A percentile compares a stretch with the other conserved stretches of the same genome.
Evolutionary conservation across 2,329 filamentous ascomycete species (phyloP).

Genomic region (Zalaria obscura): DNA sequence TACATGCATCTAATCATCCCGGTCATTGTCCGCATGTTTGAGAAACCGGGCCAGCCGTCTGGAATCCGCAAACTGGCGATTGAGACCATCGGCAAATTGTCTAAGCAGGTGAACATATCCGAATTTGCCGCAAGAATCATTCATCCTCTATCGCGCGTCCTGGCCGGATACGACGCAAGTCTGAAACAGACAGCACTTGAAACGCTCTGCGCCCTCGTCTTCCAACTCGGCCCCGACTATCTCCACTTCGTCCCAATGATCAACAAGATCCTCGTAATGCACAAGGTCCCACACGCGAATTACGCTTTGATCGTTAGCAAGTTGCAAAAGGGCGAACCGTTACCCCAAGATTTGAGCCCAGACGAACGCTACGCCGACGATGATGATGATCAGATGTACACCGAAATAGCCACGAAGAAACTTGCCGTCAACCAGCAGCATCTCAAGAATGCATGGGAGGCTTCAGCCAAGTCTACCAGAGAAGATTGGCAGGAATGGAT

Average conservation of each 20-base stretch:
- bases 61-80: constrained; percentile 79
- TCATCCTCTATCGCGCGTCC: constrained; percentile 74
- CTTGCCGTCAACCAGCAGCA: constrained; percentile 96
- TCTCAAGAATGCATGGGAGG: constrained; percentile 93
- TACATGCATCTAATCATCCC: constrained; percentile 99
- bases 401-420: constrained; percentile 83
- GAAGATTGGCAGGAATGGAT: constrained; percentile 99
- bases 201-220: constrained; percentile 86
- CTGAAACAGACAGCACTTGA: constrained; percentile 77
- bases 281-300: constrained; percentile 83
- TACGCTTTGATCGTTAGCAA: constrained; percentile 89
- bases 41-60: constrained; percentile 68
- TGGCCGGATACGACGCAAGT: constrained; percentile 56
- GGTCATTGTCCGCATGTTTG: constrained; percentile 86
- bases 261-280: constrained; percentile 64
- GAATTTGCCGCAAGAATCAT: constrained; percentile 96
- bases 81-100: constrained; percentile 87
- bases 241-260: constrained; percentile 87
- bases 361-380: constrained; percentile 58
- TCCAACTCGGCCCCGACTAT: constrained; percentile 91
- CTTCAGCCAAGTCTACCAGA: constrained; percentile 87
- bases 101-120: constrained; percentile 89
- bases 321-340: constrained; percentile 79
- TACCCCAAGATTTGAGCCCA: constrained; percentile 89
- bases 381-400: constrained; percentile 64